Evolutionary conservation across 352 stramenopile genomes (phyloP), one percentile per base, ranked within the genome.

Genomic region (Pythium aquatile): DNA sequence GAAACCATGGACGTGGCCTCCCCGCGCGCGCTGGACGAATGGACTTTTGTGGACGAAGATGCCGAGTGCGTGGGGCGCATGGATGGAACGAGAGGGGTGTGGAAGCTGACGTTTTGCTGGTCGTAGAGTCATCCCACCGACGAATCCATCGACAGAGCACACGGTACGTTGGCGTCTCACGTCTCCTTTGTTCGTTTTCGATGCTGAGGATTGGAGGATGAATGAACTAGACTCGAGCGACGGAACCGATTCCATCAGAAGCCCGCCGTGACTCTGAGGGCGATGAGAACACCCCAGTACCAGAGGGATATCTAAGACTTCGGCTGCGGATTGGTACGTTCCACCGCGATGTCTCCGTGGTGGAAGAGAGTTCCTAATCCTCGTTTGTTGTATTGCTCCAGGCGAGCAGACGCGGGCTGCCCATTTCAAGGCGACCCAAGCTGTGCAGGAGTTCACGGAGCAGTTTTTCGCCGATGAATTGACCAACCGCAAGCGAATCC

Each of bases 381-480:
- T 65, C 32, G 40, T 61, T 10, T 53, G 8, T 37, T 2, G 40
- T 39, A 17, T 16, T 17, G 20, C 32, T 9, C 8, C 26, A 85
- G 76, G 77, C 5, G 77, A 93, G 62, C 66, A 77, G 28, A 79
- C 86, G 20, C 75, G 73, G 11, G 24, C 64, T 9, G 80, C 75
- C 20, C 88, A 81, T 70, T 90, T 90, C 62, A 88, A 85, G 32
- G 75, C 77, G 16, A 87, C 80, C 10, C 81, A 93, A 61, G 56
- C 69, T 32, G 80, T 93, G 0, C 78, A 89, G 28, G 73, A 87
- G 13, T 93, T 93, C 63, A 75, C 79, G 9, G 61, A 63, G 30
- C 47, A 93, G 80, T 91, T 91, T 58, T 93, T 91, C 47, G 69
- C 74, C 0, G 70, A 85, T 8, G 81, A 79, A 35, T 58, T 88